Conservation (phyloP, 495 filamentous ascomycete genomes). For the Neurospora sp. region DNA sequence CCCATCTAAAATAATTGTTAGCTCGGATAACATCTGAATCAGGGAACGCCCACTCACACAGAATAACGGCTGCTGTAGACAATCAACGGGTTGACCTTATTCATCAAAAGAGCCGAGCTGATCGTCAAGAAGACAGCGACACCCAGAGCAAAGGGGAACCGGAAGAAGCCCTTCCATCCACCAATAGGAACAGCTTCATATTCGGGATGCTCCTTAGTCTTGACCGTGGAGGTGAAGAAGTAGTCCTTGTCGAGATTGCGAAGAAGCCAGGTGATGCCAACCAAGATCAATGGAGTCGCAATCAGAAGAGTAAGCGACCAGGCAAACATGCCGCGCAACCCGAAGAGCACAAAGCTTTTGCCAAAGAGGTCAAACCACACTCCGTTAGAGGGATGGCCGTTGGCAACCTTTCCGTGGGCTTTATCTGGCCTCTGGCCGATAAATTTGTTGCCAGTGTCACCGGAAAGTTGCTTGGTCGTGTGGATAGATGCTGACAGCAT, state of each 20-base stretch:
- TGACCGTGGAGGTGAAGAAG: conserved; percentile 52
- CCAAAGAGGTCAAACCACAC: conserved; percentile 97
- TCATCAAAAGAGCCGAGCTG: conserved; percentile 65
- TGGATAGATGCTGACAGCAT: conserved; percentile 78
- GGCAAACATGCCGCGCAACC: conserved; percentile 73
- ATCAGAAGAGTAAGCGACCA: conserved; percentile 76
- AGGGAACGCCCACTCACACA: conserved; percentile 39
- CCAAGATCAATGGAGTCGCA: conserved; percentile 60
- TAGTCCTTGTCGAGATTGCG: conserved; percentile 72
- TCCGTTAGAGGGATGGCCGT: conserved; percentile 55
- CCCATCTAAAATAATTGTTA: conserved; percentile 42
- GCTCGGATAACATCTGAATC: neutral
- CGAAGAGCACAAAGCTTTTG: conserved; percentile 65
- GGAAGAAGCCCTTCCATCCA: conserved; percentile 72
- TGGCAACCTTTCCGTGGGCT: conserved; percentile 48
- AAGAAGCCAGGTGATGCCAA: conserved; percentile 57
- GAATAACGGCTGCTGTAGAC: conserved; percentile 78
- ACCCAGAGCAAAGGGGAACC: conserved; percentile 68
- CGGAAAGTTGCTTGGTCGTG: conserved; percentile 60
- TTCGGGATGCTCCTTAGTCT: conserved; percentile 47
- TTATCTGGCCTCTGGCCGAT: conserved; percentile 47
- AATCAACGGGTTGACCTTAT: conserved; percentile 78
- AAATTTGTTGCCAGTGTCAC: conserved; percentile 58
- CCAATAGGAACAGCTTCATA: conserved; percentile 54
- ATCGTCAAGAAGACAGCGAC: conserved; percentile 59